Evolutionary conservation across 2,329 filamentous ascomycete genomes (phyloP), one percentile per base, ranked within the genome.

Genomic region (Fusarium proliferatum): DNA sequence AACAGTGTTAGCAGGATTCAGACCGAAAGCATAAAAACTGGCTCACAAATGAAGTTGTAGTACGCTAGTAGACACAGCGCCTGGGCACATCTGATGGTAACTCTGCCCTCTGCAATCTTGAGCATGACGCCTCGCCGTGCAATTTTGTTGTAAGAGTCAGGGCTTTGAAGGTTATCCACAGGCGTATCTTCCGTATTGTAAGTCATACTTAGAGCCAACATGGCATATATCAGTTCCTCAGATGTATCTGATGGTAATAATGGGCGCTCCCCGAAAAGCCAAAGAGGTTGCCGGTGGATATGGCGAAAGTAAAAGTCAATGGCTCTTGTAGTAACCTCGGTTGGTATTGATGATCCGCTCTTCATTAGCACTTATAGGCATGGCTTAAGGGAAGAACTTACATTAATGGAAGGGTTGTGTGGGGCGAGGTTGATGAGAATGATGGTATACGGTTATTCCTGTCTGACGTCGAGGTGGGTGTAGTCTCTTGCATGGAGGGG

Each of bases 201-300:
- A 7, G 43, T 69, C 10, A 61, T 21, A 1, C 41, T 51, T 8
- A 74, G n/a, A 3, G 71, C 67, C 9, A 74, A 4, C 8, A 74
- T 55, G 5, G 33, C 33, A 46, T 43, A 60, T 3, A 61, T 28
- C 1, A 74, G 34, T 4, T 66, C 71, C 5, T 63, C 64, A 3
- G 57, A 63, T 7, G 30, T 42, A 12, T 66, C 53, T 6, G 33
- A 36, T 0, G 42, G 41, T 4, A 46, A 4, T 13, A 61, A 16
- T 0, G 38, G 55, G 3, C 49, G 23, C 10, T 46, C 36, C 1
- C 71, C 49, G 0, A 74, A 74, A 4, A 74, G 21, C 71, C 72
- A 74, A 1, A 74, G 21, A 5, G 72, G 72, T 23, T 74, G 72
- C 3, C 67, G 67, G 28, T 74, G 67, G 9, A 74, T 41, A 3